Evolutionary conservation across 1,284 basidiomycete genomes (phyloP).

Genomic region (Meripilus lineatus): DNA sequence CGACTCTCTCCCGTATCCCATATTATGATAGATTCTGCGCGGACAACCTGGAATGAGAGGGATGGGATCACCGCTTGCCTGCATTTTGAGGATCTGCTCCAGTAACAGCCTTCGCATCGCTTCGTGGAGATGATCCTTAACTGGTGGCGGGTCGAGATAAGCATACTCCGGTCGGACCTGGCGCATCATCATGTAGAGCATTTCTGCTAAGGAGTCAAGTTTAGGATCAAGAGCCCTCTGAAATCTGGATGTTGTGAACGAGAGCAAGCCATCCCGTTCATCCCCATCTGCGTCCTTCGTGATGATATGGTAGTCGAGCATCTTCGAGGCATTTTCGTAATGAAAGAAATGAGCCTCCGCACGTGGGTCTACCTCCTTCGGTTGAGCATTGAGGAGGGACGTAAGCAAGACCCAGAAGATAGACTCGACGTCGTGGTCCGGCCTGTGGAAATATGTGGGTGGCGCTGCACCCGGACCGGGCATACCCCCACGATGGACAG

Average conservation of each 20-base stretch:
- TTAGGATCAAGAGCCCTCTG: constrained; percentile 3
- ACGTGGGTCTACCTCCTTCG: neutral
- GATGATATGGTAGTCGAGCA: neutral
- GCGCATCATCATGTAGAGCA: neutral
- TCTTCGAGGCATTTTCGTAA: neutral
- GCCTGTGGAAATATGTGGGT: constrained; percentile 3
- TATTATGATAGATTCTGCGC: too few species aligned
- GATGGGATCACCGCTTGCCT: constrained; percentile 7
- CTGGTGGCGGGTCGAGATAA: neutral
- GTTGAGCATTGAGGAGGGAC: neutral
- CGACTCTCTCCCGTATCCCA: too few species aligned
- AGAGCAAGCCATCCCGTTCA: neutral
- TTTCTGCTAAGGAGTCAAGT: neutral
- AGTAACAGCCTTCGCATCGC: constrained; percentile 7
- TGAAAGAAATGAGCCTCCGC: too few species aligned
- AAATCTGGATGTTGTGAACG: neutral
- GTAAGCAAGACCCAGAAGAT: constrained; percentile 5
- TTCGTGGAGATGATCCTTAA: constrained; percentile 7
- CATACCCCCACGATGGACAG: neutral
- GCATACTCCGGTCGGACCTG: constrained; percentile 8
- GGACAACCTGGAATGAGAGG: constrained; percentile 1
- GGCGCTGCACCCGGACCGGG: too few species aligned
- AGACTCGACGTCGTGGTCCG: constrained; percentile 9
- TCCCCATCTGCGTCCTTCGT: neutral
- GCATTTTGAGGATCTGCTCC: constrained; percentile 6